Percentiles rank a stretch among this genome's conserved stretches.
Evolutionary conservation across 2,329 filamentous ascomycete species (phyloP).

Genomic region (Colletotrichum sp.): DNA sequence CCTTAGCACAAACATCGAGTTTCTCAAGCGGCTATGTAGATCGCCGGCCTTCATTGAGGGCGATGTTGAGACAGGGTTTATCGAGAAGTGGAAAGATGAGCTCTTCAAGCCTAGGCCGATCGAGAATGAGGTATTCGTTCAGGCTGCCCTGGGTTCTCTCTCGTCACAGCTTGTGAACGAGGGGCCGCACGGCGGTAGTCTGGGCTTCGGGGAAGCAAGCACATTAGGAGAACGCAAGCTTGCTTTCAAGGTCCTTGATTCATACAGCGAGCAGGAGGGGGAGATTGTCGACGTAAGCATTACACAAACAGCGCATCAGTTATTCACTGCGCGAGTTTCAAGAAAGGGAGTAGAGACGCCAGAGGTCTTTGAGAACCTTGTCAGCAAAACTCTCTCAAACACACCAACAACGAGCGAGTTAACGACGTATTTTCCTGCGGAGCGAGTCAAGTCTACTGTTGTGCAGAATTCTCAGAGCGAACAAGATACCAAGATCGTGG

Average conservation of each 20-base stretch:
- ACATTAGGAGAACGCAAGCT: slow-evolving; percentile 51
- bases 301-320: slow-evolving; percentile 50
- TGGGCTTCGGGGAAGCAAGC: slow-evolving; percentile 58
- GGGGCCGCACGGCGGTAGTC: slow-evolving; percentile 50
- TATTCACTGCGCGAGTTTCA: slow-evolving; percentile 52
- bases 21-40: slow-evolving; percentile 85
- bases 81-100: slow-evolving; percentile 83
- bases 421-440: slow-evolving; percentile 80
- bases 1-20: slow-evolving; percentile 94
- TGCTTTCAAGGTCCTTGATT: slow-evolving; percentile 63
- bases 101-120: slow-evolving; percentile 72
- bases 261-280: slow-evolving; percentile 66
- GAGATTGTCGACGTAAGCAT: slow-evolving; percentile 62
- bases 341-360: slow-evolving; percentile 44
- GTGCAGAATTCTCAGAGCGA: slow-evolving; percentile 59
- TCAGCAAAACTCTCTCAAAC: slow-evolving; percentile 40
- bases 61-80: slow-evolving; percentile 95
- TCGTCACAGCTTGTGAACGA: not conserved
- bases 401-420: slow-evolving; percentile 43
- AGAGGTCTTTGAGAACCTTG: slow-evolving; percentile 49
- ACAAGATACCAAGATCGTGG: slow-evolving; percentile 68
- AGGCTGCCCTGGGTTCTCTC: slow-evolving; percentile 75
- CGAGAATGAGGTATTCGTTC: slow-evolving; percentile 78
- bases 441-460: slow-evolving; percentile 80
- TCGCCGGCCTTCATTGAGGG: slow-evolving; percentile 84